These are phyloP conservation scores for Symbiodinium pilosum DNA, from an alignment of 73 alveolate genomes.

Conservation along the genomic window DNA sequence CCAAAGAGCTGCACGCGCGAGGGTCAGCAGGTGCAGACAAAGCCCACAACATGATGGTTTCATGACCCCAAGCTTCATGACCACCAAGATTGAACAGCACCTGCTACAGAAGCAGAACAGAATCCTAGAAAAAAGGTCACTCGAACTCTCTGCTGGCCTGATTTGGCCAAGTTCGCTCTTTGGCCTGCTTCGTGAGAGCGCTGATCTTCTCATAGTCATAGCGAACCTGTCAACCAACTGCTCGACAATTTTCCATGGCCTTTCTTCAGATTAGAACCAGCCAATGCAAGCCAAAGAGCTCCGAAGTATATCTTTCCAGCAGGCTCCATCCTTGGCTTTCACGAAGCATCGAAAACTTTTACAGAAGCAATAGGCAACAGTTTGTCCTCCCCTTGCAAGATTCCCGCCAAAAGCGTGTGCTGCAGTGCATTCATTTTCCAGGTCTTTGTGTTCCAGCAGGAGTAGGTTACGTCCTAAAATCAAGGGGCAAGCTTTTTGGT, in stretches of 20 bases:
- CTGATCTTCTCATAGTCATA: constrained; percentile 84
- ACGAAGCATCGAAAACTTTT: neutral
- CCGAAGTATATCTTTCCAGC: constrained; percentile 78
- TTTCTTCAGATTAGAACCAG: neutral
- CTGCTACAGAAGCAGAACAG: neutral
- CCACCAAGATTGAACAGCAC: constrained; percentile 72
- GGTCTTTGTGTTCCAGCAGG: too few species aligned
- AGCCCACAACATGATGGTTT: constrained; percentile 50
- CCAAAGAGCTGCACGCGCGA: neutral
- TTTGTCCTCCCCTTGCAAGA: too few species aligned
- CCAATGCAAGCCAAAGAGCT: constrained; percentile 5
- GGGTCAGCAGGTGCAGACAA: neutral
- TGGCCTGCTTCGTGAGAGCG: constrained; percentile 68
- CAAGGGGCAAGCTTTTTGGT: too few species aligned
- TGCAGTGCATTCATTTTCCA: too few species aligned
- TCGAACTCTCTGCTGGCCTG: neutral
- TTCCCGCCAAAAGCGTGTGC: too few species aligned
- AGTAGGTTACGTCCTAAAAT: too few species aligned
- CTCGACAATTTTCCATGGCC: too few species aligned
- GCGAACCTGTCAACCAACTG: neutral
- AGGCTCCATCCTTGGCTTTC: constrained; percentile 25
- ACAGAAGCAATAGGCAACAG: too few species aligned
- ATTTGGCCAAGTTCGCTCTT: constrained; percentile 42
- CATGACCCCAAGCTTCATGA: constrained; percentile 93
- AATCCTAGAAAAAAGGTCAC: neutral